Evolutionary conservation across 192 early-diverging fungal genomes (phyloP), one percentile per base, ranked within the genome.

Genomic region (Chytriomyces sp.): DNA sequence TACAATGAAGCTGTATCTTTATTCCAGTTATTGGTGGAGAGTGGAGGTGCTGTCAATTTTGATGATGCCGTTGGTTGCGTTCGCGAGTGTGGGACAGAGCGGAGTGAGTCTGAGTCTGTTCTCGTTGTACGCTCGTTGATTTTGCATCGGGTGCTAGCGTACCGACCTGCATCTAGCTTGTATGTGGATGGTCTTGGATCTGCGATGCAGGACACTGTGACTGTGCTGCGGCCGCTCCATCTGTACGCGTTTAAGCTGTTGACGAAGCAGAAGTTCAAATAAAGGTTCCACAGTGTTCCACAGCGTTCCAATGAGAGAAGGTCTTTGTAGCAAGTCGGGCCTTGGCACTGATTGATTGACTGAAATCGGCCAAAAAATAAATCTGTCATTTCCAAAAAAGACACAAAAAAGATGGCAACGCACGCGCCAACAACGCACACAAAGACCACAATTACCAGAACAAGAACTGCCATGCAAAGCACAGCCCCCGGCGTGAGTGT

Each of bases 201-300:
- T 0, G 18, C 13, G 59, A 3, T 13, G 11, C 13, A n/a, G 5
- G 72, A 74, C 44, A 10, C 18, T 0, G 45, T 74, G 20, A 64
- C 59, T 47, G 72, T 64, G 60, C 44, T 64, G 7, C 57, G 72
- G 9, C 72, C 72, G 10, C 16, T 74, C 13, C 72, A 74, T 45
- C 46, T 74, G 26, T 74, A 47, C 46, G 18, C 24, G 7, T 74
- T 67, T n/a, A 20, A 67, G 16, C 23, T 67, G 26, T 11, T 57
- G 53, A 20, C 13, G 53, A 57, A 57, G 5, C 16, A 20, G 13
- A 5, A 13, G 53, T 57, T 57, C 35, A 35, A 35, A 35, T 35
- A 35, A 35, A 35, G 35, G 35, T 35, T 35, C 1, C 4, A 4
- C 35, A 35, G 28, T 2, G 28, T n/a, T n/a, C n/a, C n/a, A n/a